phyloP scores from a whole-genome alignment of 805 yeast species.

The Candida piceae region DNA sequence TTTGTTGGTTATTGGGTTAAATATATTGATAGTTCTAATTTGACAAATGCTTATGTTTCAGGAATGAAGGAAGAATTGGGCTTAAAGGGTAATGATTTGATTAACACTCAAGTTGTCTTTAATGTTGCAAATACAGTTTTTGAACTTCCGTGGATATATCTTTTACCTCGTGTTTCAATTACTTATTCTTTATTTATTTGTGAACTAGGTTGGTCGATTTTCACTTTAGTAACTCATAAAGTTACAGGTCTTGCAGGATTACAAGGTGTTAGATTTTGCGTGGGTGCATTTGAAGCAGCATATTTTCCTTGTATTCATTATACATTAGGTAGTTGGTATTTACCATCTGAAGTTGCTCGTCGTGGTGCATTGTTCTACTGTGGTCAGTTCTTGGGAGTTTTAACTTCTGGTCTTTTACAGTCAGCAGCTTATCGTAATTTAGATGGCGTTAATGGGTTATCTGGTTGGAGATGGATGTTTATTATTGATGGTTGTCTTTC shows the following conservation, averaged over 20 bases:
- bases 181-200: slow-evolving; percentile 46
- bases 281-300: slow-evolving; percentile 66
- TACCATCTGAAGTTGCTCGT: slow-evolving; percentile 51
- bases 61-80: slow-evolving; percentile 55
- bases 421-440: slow-evolving; percentile 30
- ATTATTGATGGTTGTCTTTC: slow-evolving; percentile 44
- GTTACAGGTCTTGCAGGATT: slow-evolving; percentile 46
- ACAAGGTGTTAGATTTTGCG: slow-evolving; percentile 58
- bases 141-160: slow-evolving; percentile 57
- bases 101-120: slow-evolving; percentile 53
- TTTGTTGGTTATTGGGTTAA: slow-evolving; percentile 66
- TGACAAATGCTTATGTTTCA: slow-evolving; percentile 62
- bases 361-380: slow-evolving; percentile 60
- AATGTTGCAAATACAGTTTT: slow-evolving; percentile 55
- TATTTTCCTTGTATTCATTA: slow-evolving; percentile 60
- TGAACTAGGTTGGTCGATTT: slow-evolving; percentile 65
- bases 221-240: slow-evolving; percentile 52
- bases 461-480: slow-evolving; percentile 55
- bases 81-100: slow-evolving; percentile 59
- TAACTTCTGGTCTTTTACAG: slow-evolving; percentile 54
- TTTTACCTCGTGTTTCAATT: slow-evolving; percentile 51
- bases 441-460: slow-evolving; percentile 19
- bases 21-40: slow-evolving; percentile 55
- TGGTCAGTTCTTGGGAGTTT: slow-evolving; percentile 58
- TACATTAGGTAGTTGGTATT: slow-evolving; percentile 53